phyloP scores from a whole-genome alignment of 768 basidiomycete species.

The Hemileccinum rubropunctum region DNA sequence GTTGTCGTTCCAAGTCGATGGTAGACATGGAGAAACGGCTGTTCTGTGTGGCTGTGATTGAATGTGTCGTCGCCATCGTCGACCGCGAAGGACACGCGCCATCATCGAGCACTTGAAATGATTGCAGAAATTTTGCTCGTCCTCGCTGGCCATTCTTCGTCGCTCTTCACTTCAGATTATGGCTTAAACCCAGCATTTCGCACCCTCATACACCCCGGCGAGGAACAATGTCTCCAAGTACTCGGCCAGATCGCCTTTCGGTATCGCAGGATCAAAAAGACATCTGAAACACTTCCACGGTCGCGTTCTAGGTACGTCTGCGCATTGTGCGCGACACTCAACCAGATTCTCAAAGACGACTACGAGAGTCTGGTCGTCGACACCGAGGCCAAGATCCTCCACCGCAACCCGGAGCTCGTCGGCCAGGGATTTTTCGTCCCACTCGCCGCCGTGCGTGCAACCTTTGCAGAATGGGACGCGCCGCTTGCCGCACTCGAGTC shows the following conservation, averaged over 20 bases:
- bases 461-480: slow-evolving; percentile 86
- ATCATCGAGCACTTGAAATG: slow-evolving; percentile 41
- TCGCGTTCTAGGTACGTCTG: slow-evolving; percentile 75
- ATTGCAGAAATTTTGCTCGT: slow-evolving; percentile 87
- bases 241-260: slow-evolving; percentile 72
- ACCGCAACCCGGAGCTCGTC: slow-evolving; percentile 72
- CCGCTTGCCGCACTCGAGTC: slow-evolving; percentile 71
- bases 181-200: slow-evolving; percentile 60
- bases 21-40: slow-evolving; percentile 13
- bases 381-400: slow-evolving; percentile 77
- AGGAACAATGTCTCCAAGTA: slow-evolving; percentile 77
- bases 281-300: slow-evolving; percentile 48
- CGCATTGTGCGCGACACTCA: slow-evolving; percentile 71
- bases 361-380: slow-evolving; percentile 78
- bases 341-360: slow-evolving; percentile 70
- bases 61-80: background rate
- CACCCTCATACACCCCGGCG: slow-evolving; percentile 84
- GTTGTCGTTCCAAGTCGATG: slow-evolving; percentile 19
- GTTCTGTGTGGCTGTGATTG: background rate
- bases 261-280: slow-evolving; percentile 68
- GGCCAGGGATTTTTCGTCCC: slow-evolving; percentile 80
- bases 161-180: slow-evolving; percentile 67
- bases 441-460: slow-evolving; percentile 77
- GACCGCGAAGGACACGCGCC: background rate
- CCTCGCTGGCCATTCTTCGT: slow-evolving; percentile 84